Evolutionary conservation across 2,329 filamentous ascomycete genomes (phyloP), one percentile per base, ranked within the genome.

Genomic region (Monilinia polystroma): DNA sequence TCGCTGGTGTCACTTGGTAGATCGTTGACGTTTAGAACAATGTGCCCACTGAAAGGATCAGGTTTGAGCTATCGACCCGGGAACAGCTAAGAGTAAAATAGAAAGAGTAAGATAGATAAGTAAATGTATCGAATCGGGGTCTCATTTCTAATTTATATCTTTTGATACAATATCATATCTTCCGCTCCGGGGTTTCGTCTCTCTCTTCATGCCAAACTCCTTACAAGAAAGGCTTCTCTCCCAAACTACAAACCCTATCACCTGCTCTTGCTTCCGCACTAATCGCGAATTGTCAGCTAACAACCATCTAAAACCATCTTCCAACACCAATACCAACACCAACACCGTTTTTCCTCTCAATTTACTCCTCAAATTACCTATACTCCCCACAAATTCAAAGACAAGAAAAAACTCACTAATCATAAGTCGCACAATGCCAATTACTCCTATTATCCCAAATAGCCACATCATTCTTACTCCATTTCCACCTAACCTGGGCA

Each of bases 381-480:
- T 35, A 47, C 18, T 4, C 7, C 18, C 29, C 6, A 10, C 41
- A n/a, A 20, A 18, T 11, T 11, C 20, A n/a, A 49, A 2, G 32
- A 59, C 0, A 4, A 60, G 18, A 26, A 18, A 2, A 53, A 3
- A 60, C 58, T 51, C n/a, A 60, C 58, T 66, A 66, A 38, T 68
- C 64, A 67, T 68, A 68, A n/a, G 64, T 68, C 20, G 64, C 64
- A 47, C 57, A 58, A 63, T 67, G 57, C 51, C 53, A 68, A 57
- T 56, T 68, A 41, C 64, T 63, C 20, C 67, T 57, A 43, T 90
- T 90, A 73, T 90, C 87, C 88, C 88, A 90, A 70, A 90, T 87
- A 1, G 86, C 84, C 5, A 82, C 73, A 70, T 85, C 83, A 66
- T 85, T 84, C 72, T 80, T 77, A 64, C 76, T 78, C 83, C 83